These are phyloP conservation scores for Metschnikowia cerradonensis DNA, from an alignment of 805 yeast genomes.

Conservation along the genomic window DNA sequence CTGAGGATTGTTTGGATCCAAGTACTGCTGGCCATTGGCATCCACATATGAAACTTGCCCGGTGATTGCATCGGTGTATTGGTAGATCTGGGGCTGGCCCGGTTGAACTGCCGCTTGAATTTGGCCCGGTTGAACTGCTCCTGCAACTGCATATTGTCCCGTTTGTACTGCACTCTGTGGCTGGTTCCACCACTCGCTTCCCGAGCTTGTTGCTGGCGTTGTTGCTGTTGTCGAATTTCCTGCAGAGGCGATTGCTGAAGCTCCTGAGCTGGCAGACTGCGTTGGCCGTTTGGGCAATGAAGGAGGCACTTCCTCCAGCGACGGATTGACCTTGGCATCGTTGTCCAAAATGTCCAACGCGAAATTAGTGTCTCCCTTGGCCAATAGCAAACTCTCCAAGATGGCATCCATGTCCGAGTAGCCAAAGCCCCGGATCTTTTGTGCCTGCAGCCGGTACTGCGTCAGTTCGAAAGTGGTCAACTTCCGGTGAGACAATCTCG, in stretches of 20 bases:
- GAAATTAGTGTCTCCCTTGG: conserved; percentile 54
- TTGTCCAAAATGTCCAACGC: conserved; percentile 58
- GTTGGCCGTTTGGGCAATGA: conserved; percentile 39
- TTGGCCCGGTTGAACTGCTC: background rate
- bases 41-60: conserved; percentile 67
- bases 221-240: background rate
- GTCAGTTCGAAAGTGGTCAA: conserved; percentile 51
- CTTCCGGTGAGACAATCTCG: conserved; percentile 46
- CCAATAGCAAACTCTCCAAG: conserved; percentile 57
- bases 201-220: conserved; percentile 20
- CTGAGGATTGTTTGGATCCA: conserved; percentile 20
- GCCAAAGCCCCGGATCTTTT: conserved; percentile 47
- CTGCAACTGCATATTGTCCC: background rate
- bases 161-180: background rate
- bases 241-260: conserved; percentile 3
- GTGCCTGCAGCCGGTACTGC: conserved; percentile 47
- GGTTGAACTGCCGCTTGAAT: conserved; percentile 16
- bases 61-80: conserved; percentile 67
- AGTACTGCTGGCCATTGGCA: conserved; percentile 56
- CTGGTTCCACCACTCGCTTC: conserved; percentile 32
- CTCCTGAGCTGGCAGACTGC: conserved; percentile 7
- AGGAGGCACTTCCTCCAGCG: conserved; percentile 45
- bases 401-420: conserved; percentile 52
- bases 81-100: conserved; percentile 50
- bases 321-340: conserved; percentile 32